phyloP scores from a whole-genome alignment of 441 rosid genomes.

The Eruca vesicaria region DNA sequence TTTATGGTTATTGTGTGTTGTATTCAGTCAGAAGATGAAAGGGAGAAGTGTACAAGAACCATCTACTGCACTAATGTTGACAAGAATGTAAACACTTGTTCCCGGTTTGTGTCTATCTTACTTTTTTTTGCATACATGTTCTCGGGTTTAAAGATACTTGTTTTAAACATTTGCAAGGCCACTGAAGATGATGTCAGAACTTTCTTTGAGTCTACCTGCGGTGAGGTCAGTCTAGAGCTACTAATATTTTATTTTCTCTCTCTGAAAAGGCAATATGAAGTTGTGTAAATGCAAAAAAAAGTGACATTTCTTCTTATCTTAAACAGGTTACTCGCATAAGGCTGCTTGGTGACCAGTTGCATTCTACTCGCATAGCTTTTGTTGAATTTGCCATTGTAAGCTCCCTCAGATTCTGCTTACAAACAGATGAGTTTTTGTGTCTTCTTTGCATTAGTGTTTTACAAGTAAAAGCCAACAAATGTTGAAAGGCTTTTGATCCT shows the following conservation, averaged over 20 bases:
- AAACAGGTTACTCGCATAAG: conserved; percentile 58
- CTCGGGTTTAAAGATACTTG: neutral
- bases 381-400: conserved; percentile 61
- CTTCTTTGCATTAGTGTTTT: neutral
- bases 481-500: neutral
- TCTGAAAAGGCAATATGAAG: neutral
- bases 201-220: conserved; percentile 54
- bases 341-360: conserved; percentile 56
- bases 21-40: conserved; percentile 59
- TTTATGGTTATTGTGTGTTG: neutral
- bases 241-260: neutral
- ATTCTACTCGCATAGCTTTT: conserved; percentile 63
- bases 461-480: neutral
- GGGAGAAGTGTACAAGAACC: conserved; percentile 62
- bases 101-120: neutral
- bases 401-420: neutral
- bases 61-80: conserved; percentile 64
- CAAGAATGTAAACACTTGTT: conserved; percentile 41
- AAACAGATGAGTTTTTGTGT: neutral
- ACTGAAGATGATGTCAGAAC: conserved; percentile 48
- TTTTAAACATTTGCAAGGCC: conserved; percentile 32
- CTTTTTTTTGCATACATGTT: neutral
- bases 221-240: conserved; percentile 41
- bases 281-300: neutral
- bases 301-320: neutral